Evolutionary conservation across 495 filamentous ascomycete species (phyloP).

Genomic region (Delitschia confertaspora): DNA sequence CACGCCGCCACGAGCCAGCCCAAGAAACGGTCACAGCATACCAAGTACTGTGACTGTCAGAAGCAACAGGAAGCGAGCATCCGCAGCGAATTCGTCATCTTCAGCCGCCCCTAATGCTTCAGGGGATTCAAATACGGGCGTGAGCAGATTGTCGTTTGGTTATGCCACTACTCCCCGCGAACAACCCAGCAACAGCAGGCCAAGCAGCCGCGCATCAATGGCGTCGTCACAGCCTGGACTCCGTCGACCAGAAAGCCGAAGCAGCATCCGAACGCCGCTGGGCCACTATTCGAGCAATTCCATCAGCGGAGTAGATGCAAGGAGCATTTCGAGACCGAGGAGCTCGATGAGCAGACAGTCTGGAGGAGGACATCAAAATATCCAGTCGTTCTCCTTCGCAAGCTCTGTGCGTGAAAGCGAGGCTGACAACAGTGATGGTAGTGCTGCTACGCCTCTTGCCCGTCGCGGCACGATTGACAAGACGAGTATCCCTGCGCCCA

Average conservation of each 20-base stretch:
- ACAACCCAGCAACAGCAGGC: constrained; percentile 39
- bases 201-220: constrained; percentile 53
- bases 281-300: constrained; percentile 37
- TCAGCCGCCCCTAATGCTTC: constrained; percentile 33
- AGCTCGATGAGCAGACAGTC: constrained; percentile 48
- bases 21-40: constrained; percentile 54
- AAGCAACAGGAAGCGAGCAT: constrained; percentile 56
- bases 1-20: constrained; percentile 75
- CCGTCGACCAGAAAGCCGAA: constrained; percentile 56
- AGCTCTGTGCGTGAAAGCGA: constrained; percentile 15
- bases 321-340: constrained; percentile 39
- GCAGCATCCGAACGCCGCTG: constrained; percentile 62
- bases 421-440: constrained; percentile 19
- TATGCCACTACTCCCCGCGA: constrained; percentile 22
- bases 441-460: constrained; percentile 22
- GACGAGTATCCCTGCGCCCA: constrained; percentile 26
- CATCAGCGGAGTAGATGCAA: constrained; percentile 30
- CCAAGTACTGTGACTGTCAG: constrained; percentile 69
- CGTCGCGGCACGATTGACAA: constrained; percentile 29
- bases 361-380: constrained; percentile 26
- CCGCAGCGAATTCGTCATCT: constrained; percentile 49
- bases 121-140: constrained; percentile 19
- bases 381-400: constrained; percentile 18
- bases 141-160: constrained; percentile 46
- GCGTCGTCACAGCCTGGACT: constrained; percentile 40